Base-by-base conservation (phyloP, 805 yeast species). In the Metschnikowia arizonensis region DNA sequence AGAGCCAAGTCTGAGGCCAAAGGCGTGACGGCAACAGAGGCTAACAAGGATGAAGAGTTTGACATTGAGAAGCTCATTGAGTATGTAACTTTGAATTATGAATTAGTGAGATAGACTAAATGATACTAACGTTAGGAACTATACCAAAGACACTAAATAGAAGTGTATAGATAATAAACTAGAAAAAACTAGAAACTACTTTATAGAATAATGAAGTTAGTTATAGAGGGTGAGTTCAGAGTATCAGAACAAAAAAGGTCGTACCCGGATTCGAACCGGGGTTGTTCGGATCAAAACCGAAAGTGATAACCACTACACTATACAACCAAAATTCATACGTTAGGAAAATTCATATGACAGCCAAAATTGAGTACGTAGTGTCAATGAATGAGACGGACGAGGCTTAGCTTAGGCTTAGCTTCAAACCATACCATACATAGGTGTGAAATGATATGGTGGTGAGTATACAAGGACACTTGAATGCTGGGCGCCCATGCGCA, bases 201-300 rank as follows among this genome's bases (percentile, higher is more conserved):
- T 6, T 14, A 18, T 1, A 14, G 33, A 6, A 14, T 29, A 6
- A 12, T 30, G 24, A 21, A 6, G 24, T 21, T 21, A 6, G 24
- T 21, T 21, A 6, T 21, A 6, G 4, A 6, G 24, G 24, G 24
- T 21, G 24, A 4, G 24, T 21, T 5, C 4, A 21, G 24, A 21
- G 24, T 6, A 21, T n/a, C n/a, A n/a, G n/a, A n/a, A n/a, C n/a
- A 14, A 15, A 34, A 34, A 33, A 80, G 85, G 85, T 79, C 86
- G 78, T 78, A 77, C 85, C 85, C 85, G 85, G 85, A 79, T 79
- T 81, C 85, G 86, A 81, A 81, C 85, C 80, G 85, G 85, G 85
- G 85, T 81, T 78, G 81, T 72, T 66, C 78, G 85, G 85, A 81
- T 81, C 86, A 81, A 76, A 81, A 81, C 85, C 85, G 78, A 79